Evolutionary conservation across 148 eudicot genomes (phyloP).

Genomic region (Vaccinium corymbosum): DNA sequence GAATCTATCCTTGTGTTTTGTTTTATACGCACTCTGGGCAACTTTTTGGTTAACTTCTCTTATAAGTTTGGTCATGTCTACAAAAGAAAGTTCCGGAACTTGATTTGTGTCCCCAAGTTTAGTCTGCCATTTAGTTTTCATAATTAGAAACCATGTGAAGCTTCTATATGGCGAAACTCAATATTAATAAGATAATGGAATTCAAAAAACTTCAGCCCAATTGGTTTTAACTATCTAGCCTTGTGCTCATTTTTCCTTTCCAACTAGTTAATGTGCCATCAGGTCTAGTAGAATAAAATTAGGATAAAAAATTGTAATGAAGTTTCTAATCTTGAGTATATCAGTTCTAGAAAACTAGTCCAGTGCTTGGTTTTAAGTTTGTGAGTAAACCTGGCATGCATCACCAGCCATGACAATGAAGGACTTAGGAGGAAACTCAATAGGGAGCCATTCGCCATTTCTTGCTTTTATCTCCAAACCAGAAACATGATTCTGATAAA

Average conservation of each 20-base stretch:
- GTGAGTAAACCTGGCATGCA: slow-evolving; percentile 33
- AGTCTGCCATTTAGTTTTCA: too few species aligned
- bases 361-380: not conserved
- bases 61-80: too few species aligned
- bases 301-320: not conserved
- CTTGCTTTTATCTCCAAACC: slow-evolving; percentile 37
- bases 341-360: not conserved
- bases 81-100: too few species aligned
- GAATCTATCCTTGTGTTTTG: too few species aligned
- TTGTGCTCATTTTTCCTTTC: not conserved
- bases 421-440: slow-evolving; percentile 39
- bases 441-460: slow-evolving; percentile 36
- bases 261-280: not conserved
- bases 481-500: slow-evolving; percentile 45
- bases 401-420: slow-evolving; percentile 55
- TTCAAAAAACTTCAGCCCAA: not conserved
- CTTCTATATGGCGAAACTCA: too few species aligned
- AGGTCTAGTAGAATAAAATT: not conserved
- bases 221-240: not conserved
- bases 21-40: too few species aligned
- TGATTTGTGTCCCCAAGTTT: too few species aligned
- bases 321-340: not conserved
- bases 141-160: too few species aligned
- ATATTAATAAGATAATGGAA: too few species aligned
- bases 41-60: too few species aligned